Evolutionary conservation across 108 stramenopile genomes (phyloP).

Genomic region (Tribonema minus): DNA sequence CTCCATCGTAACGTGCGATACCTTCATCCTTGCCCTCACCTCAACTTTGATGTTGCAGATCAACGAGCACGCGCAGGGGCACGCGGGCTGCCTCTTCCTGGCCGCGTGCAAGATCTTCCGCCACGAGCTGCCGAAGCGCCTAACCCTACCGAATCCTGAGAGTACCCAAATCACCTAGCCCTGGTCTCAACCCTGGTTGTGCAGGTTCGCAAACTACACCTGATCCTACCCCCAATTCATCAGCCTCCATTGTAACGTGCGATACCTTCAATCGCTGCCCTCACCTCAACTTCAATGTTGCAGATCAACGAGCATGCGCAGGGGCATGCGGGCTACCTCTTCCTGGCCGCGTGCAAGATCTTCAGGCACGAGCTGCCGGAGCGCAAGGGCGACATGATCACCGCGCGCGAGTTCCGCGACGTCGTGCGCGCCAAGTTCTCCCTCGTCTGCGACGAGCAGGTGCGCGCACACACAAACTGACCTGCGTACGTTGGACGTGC

Average conservation of each 20-base stretch:
- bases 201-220: too few relatives aligned
- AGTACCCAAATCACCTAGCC: too few relatives aligned
- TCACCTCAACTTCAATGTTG: neutral
- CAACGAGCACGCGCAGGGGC: constrained; percentile 21
- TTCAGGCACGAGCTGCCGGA: constrained; percentile 18
- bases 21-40: too few relatives aligned
- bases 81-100: constrained; percentile 5
- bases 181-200: too few relatives aligned
- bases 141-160: too few relatives aligned
- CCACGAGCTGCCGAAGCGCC: constrained; percentile 8
- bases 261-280: too few relatives aligned
- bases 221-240: too few relatives aligned
- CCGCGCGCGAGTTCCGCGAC: constrained; percentile 8
- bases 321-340: constrained; percentile 24
- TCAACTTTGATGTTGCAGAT: constrained; percentile 16
- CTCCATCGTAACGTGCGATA: too few relatives aligned
- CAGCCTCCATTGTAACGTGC: too few relatives aligned
- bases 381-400: constrained; percentile 11
- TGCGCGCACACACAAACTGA: too few relatives aligned
- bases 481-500: too few relatives aligned
- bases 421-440: constrained; percentile 26
- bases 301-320: constrained; percentile 14
- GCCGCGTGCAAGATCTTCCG: constrained; percentile 30
- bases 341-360: constrained; percentile 35
- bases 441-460: neutral